Evolutionary conservation across 2,329 filamentous ascomycete species (phyloP).

Genomic region (Talaromyces piceae): DNA sequence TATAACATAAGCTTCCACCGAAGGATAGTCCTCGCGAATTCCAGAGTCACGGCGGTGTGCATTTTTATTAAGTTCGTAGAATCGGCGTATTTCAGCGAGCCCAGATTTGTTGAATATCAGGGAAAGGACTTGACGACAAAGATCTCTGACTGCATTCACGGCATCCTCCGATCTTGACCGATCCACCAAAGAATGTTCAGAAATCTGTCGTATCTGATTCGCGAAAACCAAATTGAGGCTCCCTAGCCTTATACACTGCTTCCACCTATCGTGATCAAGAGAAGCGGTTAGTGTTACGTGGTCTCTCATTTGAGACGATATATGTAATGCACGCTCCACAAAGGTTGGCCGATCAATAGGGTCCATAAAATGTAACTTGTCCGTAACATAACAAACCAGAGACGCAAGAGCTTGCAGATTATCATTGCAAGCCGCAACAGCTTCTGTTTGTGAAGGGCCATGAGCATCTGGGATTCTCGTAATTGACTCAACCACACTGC

Average conservation of each 20-base stretch:
- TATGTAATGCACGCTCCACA: conserved; percentile 26
- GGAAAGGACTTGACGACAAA: conserved; percentile 30
- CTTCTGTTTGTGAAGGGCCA: background rate
- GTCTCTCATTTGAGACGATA: conserved; percentile 36
- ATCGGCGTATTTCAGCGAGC: conserved; percentile 31
- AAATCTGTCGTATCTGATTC: conserved; percentile 32
- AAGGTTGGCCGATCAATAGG: conserved; percentile 46
- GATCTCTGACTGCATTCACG: conserved; percentile 24
- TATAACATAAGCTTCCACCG: conserved; percentile 42
- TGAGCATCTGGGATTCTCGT: conserved; percentile 16
- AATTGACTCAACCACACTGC: conserved; percentile 28
- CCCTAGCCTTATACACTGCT: conserved; percentile 17
- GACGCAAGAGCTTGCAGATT: conserved; percentile 16
- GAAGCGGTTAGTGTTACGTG: conserved; percentile 14
- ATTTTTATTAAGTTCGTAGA: conserved; percentile 40
- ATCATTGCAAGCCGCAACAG: background rate
- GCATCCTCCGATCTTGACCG: conserved; percentile 17
- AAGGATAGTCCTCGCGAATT: conserved; percentile 37
- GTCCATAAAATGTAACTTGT: conserved; percentile 46
- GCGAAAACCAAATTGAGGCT: conserved; percentile 30
- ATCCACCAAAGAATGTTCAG: conserved; percentile 26
- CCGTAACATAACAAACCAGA: conserved; percentile 43
- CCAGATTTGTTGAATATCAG: conserved; percentile 26
- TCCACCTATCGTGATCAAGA: conserved; percentile 15
- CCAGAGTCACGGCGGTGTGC: conserved; percentile 40